A percentile compares a stretch with the other conserved stretches of the same genome.
Conservation (phyloP, 768 basidiomycete species). For the Kwoniella dejecticola region DNA sequence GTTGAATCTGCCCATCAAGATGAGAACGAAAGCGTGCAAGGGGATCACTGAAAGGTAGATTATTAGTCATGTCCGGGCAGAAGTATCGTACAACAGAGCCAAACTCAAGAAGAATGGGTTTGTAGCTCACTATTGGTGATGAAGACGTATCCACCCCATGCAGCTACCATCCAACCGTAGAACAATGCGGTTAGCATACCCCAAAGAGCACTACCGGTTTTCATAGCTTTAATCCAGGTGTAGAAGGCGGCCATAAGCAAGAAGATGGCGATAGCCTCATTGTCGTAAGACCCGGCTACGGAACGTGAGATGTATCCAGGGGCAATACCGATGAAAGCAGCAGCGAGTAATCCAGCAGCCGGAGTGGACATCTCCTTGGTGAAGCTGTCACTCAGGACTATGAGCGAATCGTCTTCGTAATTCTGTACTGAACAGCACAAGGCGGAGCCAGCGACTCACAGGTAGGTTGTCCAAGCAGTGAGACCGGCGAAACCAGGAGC, state of each 20-base stretch:
- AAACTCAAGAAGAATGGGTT: too few relatives aligned
- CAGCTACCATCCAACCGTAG: constrained; percentile 99
- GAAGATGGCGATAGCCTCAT: constrained; percentile 99
- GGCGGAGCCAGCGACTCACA: constrained; percentile 61
- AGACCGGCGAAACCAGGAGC: constrained; percentile 96
- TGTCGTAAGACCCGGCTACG: constrained; percentile 98
- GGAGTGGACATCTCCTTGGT: constrained; percentile 95
- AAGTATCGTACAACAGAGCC: not conserved
- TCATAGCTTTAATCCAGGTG: constrained; percentile 94
- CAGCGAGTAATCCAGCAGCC: constrained; percentile 93
- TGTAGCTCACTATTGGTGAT: constrained; percentile 91
- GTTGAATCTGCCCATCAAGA: constrained; percentile 94
- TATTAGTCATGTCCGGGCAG: not conserved
- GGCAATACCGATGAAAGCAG: constrained; percentile 95
- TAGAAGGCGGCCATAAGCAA: constrained; percentile 99
- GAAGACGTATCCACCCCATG: constrained; percentile 97
- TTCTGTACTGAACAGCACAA: not conserved
- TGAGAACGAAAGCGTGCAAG: constrained; percentile 86
- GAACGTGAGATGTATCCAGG: constrained; percentile 98
- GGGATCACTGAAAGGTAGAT: constrained; percentile 69
- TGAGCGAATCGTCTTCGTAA: too few relatives aligned
- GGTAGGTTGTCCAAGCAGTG: constrained; percentile 94
- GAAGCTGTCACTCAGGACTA: too few relatives aligned
- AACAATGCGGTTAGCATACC: constrained; percentile 89
- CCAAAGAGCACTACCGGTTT: constrained; percentile 87